These are phyloP conservation scores for Diplodia seriata DNA, from an alignment of 2,329 filamentous ascomycete species.

Conservation along the genomic window DNA sequence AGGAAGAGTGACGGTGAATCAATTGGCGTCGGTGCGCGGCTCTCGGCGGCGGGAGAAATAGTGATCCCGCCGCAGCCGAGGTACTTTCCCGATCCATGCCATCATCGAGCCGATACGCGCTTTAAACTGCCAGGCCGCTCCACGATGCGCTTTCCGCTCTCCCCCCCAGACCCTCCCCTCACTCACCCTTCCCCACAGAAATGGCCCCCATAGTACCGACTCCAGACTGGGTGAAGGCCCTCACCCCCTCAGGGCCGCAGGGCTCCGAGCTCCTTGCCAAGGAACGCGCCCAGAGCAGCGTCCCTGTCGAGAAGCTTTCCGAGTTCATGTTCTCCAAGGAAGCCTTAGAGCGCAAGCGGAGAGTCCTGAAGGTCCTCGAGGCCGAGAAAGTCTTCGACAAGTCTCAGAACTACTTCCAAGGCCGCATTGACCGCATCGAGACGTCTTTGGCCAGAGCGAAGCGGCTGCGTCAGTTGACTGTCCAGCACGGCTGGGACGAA, in stretches of 20 bases:
- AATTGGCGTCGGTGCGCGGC: conserved; percentile 17
- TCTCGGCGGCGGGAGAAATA: conserved; percentile 21
- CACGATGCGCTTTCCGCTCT: conserved; percentile 1
- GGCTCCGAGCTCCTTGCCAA: conserved; percentile 72
- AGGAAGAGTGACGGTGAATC: neutral
- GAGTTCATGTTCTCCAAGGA: conserved; percentile 73
- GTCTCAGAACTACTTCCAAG: conserved; percentile 76
- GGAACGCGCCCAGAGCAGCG: conserved; percentile 71
- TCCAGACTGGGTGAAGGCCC: conserved; percentile 70
- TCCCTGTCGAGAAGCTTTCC: conserved; percentile 71
- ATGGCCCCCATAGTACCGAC: conserved; percentile 40
- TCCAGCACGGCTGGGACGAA: conserved; percentile 70
- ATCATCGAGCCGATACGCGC: conserved; percentile 29
- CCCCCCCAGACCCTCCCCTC: conserved; percentile 6
- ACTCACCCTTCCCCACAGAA: neutral
- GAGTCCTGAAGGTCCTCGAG: conserved; percentile 69
- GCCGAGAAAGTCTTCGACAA: conserved; percentile 77
- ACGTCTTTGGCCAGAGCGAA: conserved; percentile 74
- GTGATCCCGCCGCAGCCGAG: conserved; percentile 6
- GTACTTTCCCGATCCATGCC: conserved; percentile 29
- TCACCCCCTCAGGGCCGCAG: conserved; percentile 71
- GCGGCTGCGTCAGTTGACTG: conserved; percentile 69
- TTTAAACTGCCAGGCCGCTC: conserved; percentile 17
- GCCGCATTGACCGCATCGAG: conserved; percentile 72
- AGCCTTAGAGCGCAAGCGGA: conserved; percentile 65